Evolutionary conservation across 2,329 filamentous ascomycete species (phyloP).

Genomic region (Huntiella bhutanensis): DNA sequence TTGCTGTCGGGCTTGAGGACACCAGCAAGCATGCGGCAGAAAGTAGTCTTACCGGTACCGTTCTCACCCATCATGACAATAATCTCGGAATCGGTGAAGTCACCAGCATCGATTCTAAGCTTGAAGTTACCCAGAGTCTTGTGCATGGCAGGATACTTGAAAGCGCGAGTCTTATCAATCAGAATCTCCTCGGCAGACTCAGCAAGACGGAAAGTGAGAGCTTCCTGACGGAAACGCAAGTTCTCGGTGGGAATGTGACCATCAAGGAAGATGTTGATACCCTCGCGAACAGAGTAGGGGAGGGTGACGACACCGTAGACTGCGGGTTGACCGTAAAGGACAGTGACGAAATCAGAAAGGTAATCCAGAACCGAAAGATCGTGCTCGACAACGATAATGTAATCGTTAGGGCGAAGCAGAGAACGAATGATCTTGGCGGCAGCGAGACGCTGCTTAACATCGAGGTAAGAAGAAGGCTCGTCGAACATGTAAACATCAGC

Average conservation of each 20-base stretch:
- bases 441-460: slow-evolving; percentile 95
- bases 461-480: slow-evolving; percentile 94
- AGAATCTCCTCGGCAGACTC: slow-evolving; percentile 80
- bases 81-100: slow-evolving; percentile 96
- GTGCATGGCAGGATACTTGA: slow-evolving; percentile 75
- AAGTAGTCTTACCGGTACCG: slow-evolving; percentile 97
- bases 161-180: slow-evolving; percentile 66
- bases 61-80: slow-evolving; percentile 99
- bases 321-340: slow-evolving; percentile 86
- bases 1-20: slow-evolving; percentile 75
- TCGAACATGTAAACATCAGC: slow-evolving; percentile 99
- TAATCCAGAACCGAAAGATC: slow-evolving; percentile 97
- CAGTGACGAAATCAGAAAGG: slow-evolving; percentile 94
- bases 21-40: slow-evolving; percentile 90
- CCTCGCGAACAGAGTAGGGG: slow-evolving; percentile 88
- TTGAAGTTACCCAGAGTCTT: slow-evolving; percentile 85
- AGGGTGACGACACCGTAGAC: slow-evolving; percentile 96
- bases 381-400: slow-evolving; percentile 98
- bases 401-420: slow-evolving; percentile 72
- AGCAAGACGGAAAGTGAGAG: slow-evolving; percentile 81
- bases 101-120: slow-evolving; percentile 59
- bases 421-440: slow-evolving; percentile 86
- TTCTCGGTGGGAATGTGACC: slow-evolving; percentile 98
- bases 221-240: slow-evolving; percentile 93
- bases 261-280: slow-evolving; percentile 98